Conservation (phyloP, 2,329 filamentous ascomycete species). For the Aspergillus pseudoviridinutans region DNA sequence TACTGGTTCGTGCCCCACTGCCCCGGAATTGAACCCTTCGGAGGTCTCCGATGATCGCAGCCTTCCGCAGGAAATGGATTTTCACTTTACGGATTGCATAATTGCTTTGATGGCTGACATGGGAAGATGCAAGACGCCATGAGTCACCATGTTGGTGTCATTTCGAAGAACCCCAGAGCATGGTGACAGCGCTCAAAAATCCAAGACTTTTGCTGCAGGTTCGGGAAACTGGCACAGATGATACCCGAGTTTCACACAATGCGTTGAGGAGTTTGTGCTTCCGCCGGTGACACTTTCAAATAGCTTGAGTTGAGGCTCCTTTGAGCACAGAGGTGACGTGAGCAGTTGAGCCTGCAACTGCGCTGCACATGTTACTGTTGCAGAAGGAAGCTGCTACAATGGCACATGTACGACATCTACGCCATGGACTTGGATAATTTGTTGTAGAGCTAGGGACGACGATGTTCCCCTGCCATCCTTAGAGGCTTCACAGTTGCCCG, state of each 20-base stretch:
- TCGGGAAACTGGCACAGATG: no score
- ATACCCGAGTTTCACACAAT: background rate
- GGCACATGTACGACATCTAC: background rate
- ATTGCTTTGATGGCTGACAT: background rate
- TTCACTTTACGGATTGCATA: background rate
- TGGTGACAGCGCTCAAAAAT: background rate
- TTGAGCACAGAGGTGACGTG: background rate
- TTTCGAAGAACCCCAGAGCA: background rate
- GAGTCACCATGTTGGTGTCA: background rate
- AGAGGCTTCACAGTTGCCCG: background rate
- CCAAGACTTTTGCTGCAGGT: background rate
- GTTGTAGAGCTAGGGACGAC: background rate
- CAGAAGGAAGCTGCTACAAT: background rate
- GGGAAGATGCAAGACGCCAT: background rate
- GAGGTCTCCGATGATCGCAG: conserved; percentile 20
- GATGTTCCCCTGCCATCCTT: background rate
- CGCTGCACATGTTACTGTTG: background rate
- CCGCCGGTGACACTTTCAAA: background rate
- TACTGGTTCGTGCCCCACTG: conserved; percentile 8
- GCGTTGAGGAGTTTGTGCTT: background rate
- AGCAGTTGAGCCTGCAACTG: background rate
- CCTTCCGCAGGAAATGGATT: conserved; percentile 2
- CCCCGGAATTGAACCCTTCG: conserved; percentile 3
- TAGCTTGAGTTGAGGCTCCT: background rate
- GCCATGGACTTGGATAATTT: background rate